Base-by-base conservation (phyloP, 495 filamentous ascomycete genomes). In the Hypoxylon crocopeplum region DNA sequence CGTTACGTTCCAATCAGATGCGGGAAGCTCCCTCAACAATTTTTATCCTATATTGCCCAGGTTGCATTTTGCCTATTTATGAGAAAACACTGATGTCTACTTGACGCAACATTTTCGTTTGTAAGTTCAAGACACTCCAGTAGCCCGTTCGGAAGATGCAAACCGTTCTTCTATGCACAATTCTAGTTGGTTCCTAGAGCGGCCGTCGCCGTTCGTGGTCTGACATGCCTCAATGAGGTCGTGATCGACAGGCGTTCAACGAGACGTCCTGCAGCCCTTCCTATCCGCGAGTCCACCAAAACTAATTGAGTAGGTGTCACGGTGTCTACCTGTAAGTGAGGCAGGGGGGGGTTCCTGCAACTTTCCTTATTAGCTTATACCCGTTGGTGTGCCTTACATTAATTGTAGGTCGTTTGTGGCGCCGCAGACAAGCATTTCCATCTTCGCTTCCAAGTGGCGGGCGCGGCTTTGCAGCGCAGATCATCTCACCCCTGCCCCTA, bases 11-110 rank as follows among this genome's bases (percentile, higher is more conserved):
- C 60, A 58, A 64, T 59, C 53, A 64, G 15, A 59, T 41, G 17
- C 42, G 48, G 42, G n/a, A 33, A 37, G 17, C 27, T 45, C 3
- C 34, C 48, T 48, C 48, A 46, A 54, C 48, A 54, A 32, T 64
- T 54, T 53, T 54, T 58, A 64, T 59, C 44, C 54, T 29, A 58
- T 64, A 64, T 64, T 64, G 38, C 44, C 48, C 10, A 27, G 54
- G 60, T 58, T 54, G 54, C 54, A 58, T 64, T 58, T 58, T 64
- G 60, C 60, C 60, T 64, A 58, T 58, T 64, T 58, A 36, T 46
- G 54, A 58, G 37, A 24, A 19, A 36, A 50, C 27, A 13, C 36
- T 49, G 42, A 58, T 54, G 54, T 46, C 24, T 38, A 19, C 16
- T 54, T 49, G 54, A 53, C 42, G 48, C 19, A 22, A 58, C 19